Conservation (phyloP, 495 filamentous ascomycete species). For the Evernia prunastri region DNA sequence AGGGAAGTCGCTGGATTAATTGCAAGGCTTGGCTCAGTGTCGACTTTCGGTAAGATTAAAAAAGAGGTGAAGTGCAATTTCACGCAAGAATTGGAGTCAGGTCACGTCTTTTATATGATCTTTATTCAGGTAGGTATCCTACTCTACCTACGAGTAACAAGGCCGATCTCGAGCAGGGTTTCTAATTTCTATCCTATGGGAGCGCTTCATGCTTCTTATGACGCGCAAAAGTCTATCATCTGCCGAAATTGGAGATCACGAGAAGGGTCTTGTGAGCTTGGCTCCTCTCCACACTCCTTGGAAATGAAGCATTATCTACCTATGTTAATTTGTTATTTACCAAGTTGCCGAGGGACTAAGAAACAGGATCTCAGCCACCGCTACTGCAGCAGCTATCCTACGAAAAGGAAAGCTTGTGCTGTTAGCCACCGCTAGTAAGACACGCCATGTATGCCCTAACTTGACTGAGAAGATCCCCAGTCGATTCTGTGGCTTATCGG, state of each 20-base stretch:
- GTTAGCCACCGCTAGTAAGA: background rate
- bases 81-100: conserved; percentile 10
- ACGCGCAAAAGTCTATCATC: conserved; percentile 4
- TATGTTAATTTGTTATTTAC: too few relatives aligned
- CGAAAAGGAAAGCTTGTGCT: background rate
- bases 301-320: background rate
- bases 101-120: conserved; percentile 20
- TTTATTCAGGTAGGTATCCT: background rate
- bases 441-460: background rate
- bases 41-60: conserved; percentile 3
- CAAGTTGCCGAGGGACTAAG: background rate
- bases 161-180: background rate
- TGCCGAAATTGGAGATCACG: background rate
- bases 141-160: too few relatives aligned
- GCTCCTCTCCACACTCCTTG: background rate
- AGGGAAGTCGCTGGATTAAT: background rate
- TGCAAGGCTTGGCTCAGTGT: background rate
- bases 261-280: background rate
- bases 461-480: background rate
- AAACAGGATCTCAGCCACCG: background rate
- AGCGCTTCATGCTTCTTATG: conserved; percentile 3
- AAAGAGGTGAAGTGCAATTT: conserved; percentile 20
- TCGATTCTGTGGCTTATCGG: conserved; percentile 15
- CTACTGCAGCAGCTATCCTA: background rate
- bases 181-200: background rate